A percentile compares a stretch with the other conserved stretches of the same genome.
phyloP scores from a whole-genome alignment of 2,329 filamentous ascomycete species.

The Cladosporium halotolerans region DNA sequence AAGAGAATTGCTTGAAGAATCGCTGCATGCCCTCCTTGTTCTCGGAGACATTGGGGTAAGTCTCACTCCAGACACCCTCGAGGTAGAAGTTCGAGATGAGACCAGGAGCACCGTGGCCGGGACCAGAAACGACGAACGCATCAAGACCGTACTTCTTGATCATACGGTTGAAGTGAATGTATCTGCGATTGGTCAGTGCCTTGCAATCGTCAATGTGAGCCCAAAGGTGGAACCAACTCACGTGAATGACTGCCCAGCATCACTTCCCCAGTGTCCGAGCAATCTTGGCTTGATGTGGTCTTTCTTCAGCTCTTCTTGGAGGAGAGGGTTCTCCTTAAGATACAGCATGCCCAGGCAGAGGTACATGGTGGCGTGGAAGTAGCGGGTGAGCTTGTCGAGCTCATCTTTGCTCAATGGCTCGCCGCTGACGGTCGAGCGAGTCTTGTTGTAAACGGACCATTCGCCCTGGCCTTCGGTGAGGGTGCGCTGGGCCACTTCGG shows the following conservation, averaged over 20 bases:
- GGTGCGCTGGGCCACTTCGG: constrained; percentile 12
- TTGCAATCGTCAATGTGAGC: background rate
- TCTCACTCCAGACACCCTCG: constrained; percentile 70
- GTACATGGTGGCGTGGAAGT: constrained; percentile 69
- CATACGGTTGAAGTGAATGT: constrained; percentile 74
- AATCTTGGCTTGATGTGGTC: constrained; percentile 69
- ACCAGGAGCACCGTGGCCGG: constrained; percentile 71
- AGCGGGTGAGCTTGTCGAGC: constrained; percentile 62
- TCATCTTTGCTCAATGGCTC: constrained; percentile 60
- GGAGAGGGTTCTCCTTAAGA: constrained; percentile 65
- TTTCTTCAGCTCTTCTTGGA: constrained; percentile 60
- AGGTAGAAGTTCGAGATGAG: constrained; percentile 71
- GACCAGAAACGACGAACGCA: constrained; percentile 67
- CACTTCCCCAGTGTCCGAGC: constrained; percentile 72
- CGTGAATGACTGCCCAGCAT: constrained; percentile 74
- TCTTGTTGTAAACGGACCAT: constrained; percentile 27
- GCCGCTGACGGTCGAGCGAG: constrained; percentile 28
- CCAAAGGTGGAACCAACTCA: constrained; percentile 14
- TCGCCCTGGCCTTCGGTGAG: constrained; percentile 23
- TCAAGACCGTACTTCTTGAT: constrained; percentile 76
- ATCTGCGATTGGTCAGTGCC: constrained; percentile 31
- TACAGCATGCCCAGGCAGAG: constrained; percentile 77
- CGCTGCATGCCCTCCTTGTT: constrained; percentile 62
- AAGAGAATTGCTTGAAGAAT: constrained; percentile 80
- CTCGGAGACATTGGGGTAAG: constrained; percentile 68